Base-by-base conservation (phyloP, 208 protist genomes). In the Wallacemonas sp. region DNA sequence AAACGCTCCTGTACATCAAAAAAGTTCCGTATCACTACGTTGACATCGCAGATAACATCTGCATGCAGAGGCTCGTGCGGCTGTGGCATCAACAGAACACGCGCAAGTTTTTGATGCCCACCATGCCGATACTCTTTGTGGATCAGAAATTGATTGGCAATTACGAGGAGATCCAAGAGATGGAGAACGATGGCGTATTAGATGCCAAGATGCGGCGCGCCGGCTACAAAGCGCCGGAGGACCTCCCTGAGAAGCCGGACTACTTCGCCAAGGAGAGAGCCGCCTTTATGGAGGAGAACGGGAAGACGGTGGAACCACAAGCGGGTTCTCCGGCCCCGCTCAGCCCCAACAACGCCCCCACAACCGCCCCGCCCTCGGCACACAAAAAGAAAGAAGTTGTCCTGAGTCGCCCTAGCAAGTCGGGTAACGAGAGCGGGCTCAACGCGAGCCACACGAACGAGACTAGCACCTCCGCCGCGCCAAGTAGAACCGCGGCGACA, bases 1-100 rank as follows among this genome's bases (percentile, higher is more conserved):
- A 91, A 51, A 89, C 73, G 24, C 58, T 91, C 21, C 66, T 94
- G 21, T 81, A 82, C 59, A 24, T 91, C 14, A 89, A 91, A 55
- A 70, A 77, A n/a, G 77, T 94, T 15, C 71, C 70, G 12, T 83
- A 91, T 55, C 76, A 87, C 41, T 68, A 63, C 0, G 72, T 94
- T 15, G 82, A 94, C 72, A 66, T 91, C 17, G 82, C 84, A 11
- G 84, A 90, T 56, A 90, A 77, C 65, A 63, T 66, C 34, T 65
- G 73, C 33, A 66, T 91, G 21, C 79, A 84, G 47, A 72, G 68
- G n/a, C 62, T 74, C 5, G 38, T 82, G 22, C 74, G 76, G 17
- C 63, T 73, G 19, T 56, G 87, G 55, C 82, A 83, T 62, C 41
- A 51, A 9, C 45, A 54, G 17, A 66, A 61, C 21, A 84, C 82